Conservation (phyloP, 768 basidiomycete species). For the Rhizopogon salebrosus region DNA sequence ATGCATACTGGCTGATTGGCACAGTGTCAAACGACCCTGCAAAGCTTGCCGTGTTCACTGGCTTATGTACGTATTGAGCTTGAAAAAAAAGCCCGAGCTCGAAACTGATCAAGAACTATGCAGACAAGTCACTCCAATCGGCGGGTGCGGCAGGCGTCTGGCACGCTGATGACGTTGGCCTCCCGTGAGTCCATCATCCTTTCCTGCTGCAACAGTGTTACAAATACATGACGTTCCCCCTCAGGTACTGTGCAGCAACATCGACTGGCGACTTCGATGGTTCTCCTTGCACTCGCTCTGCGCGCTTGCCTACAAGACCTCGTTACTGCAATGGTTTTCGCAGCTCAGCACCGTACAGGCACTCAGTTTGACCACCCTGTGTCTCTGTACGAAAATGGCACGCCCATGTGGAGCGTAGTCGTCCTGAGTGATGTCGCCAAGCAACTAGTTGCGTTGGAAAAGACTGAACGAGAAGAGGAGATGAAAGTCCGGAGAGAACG, state of each 20-base stretch:
- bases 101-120: neutral
- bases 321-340: slow-evolving; percentile 73
- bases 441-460: slow-evolving; percentile 71
- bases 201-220: neutral
- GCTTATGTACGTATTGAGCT: too few relatives aligned
- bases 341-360: slow-evolving; percentile 66
- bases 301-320: too few relatives aligned
- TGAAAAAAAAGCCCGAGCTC: slow-evolving; percentile 62
- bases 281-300: too few relatives aligned
- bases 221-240: slow-evolving; percentile 59
- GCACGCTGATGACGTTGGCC: slow-evolving; percentile 55
- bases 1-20: slow-evolving; percentile 80
- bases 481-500: slow-evolving; percentile 66
- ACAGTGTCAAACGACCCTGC: slow-evolving; percentile 82
- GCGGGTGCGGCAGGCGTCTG: slow-evolving; percentile 65
- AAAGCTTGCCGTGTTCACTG: slow-evolving; percentile 78
- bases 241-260: too few relatives aligned
- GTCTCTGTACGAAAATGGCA: too few relatives aligned
- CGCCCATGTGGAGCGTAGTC: slow-evolving; percentile 79
- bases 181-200: slow-evolving; percentile 44
- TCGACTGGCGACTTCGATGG: too few relatives aligned
- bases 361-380: slow-evolving; percentile 65
- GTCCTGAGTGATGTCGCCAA: slow-evolving; percentile 76
- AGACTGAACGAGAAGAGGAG: slow-evolving; percentile 81
- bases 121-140: slow-evolving; percentile 68